Percentiles rank a stretch among this genome's conserved stretches.
phyloP scores from a whole-genome alignment of 1,284 basidiomycete species.

The Filobasidium uniguttulatum region DNA sequence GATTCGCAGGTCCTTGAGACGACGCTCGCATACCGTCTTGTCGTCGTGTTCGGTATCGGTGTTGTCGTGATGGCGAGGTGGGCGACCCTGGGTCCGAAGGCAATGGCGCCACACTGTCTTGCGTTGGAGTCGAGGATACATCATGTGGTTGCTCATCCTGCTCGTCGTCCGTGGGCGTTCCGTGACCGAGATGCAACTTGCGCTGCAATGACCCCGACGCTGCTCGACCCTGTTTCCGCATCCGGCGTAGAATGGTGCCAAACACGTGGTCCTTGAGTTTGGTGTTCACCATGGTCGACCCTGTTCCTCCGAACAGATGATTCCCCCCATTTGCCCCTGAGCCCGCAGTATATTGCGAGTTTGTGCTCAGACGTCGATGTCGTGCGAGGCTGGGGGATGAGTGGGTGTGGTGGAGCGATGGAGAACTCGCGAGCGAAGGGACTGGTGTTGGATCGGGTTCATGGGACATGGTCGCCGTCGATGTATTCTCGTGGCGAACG shows the following conservation, averaged over 20 bases:
- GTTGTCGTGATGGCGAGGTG: no score
- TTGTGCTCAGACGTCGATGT: slow-evolving; percentile 12
- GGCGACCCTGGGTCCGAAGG: slow-evolving; percentile 38
- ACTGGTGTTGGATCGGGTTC: slow-evolving; percentile 26
- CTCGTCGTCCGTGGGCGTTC: slow-evolving; percentile 7
- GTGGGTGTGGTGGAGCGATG: slow-evolving; percentile 27
- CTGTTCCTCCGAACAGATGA: slow-evolving; percentile 61
- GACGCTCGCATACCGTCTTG: no score
- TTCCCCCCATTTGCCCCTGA: slow-evolving; percentile 14
- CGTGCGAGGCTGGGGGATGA: slow-evolving; percentile 26
- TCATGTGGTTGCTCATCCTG: slow-evolving; percentile 5
- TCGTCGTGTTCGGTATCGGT: no score
- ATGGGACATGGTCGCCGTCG: slow-evolving; percentile 2
- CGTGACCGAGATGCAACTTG: background rate
- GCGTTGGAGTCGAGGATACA: no score
- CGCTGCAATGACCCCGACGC: slow-evolving; percentile 3
- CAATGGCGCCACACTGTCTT: slow-evolving; percentile 7
- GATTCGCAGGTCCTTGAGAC: background rate
- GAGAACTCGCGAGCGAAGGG: slow-evolving; percentile 21
- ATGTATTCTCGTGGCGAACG: background rate
- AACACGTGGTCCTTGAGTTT: slow-evolving; percentile 88
- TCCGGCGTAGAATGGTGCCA: slow-evolving; percentile 60
- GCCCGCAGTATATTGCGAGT: background rate
- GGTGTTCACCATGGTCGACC: slow-evolving; percentile 81
- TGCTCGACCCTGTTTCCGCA: slow-evolving; percentile 34